A percentile compares a stretch with the other conserved stretches of the same genome.
These are phyloP conservation scores for Tephrocybe rancida DNA, from an alignment of 768 basidiomycete genomes.

Conservation along the genomic window DNA sequence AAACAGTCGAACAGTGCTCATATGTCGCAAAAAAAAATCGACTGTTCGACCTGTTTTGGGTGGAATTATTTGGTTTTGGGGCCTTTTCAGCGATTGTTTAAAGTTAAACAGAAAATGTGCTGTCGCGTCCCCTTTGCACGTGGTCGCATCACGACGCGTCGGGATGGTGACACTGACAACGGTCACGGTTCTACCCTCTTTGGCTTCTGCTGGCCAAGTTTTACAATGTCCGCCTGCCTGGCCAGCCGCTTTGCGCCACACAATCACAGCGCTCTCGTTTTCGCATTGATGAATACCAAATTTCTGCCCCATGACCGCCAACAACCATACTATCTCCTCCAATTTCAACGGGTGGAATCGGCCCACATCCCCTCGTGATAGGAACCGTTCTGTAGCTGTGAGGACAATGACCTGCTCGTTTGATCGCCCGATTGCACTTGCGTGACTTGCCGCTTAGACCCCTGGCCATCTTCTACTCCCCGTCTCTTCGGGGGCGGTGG, in stretches of 20 bases:
- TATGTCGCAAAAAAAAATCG: too few species aligned
- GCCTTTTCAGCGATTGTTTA: not conserved
- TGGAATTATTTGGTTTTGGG: too few species aligned
- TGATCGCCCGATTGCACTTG: not conserved
- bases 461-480: constrained; percentile 5
- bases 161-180: constrained; percentile 1
- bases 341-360: constrained; percentile 14
- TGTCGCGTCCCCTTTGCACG: not conserved
- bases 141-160: not conserved
- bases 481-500: constrained; percentile 2
- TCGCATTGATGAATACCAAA: too few species aligned
- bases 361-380: constrained; percentile 11
- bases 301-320: too few species aligned
- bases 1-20: not conserved
- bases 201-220: not conserved
- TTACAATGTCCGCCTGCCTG: constrained; percentile 8
- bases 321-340: not conserved
- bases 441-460: constrained; percentile 6
- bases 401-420: constrained; percentile 5
- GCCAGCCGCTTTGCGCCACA: constrained; percentile 12
- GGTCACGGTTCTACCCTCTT: constrained; percentile 7
- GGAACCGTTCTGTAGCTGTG: not conserved
- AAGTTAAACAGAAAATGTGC: too few species aligned
- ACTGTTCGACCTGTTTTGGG: too few species aligned
- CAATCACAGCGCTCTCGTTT: not conserved